A percentile compares a stretch with the other conserved stretches of the same genome.
Evolutionary conservation across 768 basidiomycete species (phyloP).

Genomic region (Mrakia frigida): DNA sequence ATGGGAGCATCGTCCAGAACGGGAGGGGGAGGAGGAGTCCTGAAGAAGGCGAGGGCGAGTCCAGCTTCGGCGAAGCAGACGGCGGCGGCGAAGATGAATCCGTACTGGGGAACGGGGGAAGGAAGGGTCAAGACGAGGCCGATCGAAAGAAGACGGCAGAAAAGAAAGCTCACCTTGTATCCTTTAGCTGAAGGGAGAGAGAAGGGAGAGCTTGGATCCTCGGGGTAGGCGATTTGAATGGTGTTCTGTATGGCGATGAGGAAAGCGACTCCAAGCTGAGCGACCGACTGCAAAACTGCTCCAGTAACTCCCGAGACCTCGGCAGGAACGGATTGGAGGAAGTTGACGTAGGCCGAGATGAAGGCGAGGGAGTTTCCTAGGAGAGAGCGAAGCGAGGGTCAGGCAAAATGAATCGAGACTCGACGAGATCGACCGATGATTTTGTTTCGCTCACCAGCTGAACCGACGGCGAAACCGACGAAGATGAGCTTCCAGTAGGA

Average conservation of each 20-base stretch:
- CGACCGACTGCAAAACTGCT: constrained; percentile 37
- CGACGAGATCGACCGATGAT: too few relatives aligned
- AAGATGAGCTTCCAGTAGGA: constrained; percentile 4
- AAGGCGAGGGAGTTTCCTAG: not conserved
- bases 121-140: not conserved
- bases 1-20: not conserved
- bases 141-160: not conserved
- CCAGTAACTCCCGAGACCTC: constrained; percentile 38
- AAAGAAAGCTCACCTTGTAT: not conserved
- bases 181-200: not conserved
- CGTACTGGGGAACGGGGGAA: not conserved
- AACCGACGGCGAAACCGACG: constrained; percentile 3
- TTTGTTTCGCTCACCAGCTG: not conserved
- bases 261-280: constrained; percentile 37
- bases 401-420: not conserved
- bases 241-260: constrained; percentile 35
- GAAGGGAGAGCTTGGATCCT: not conserved
- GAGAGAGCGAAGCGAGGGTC: not conserved
- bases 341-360: constrained; percentile 11
- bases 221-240: constrained; percentile 3
- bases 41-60: constrained; percentile 1
- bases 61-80: not conserved
- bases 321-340: constrained; percentile 31
- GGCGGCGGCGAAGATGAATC: not conserved
- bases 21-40: not conserved